phyloP scores from a whole-genome alignment of 2,329 filamentous ascomycete genomes.

The Xylaria arbuscula region DNA sequence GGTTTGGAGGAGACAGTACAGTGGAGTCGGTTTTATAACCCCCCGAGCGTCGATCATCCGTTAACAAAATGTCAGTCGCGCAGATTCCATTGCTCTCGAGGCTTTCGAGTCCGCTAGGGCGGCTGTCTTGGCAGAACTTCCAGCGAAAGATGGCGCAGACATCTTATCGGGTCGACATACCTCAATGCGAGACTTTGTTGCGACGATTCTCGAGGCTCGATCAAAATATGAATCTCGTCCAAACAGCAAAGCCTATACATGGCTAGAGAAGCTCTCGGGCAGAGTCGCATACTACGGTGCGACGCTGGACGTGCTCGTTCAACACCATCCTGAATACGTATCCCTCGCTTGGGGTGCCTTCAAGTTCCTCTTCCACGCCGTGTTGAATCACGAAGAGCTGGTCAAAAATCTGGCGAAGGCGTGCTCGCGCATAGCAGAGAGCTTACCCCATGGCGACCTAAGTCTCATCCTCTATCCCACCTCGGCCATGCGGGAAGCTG shows the following conservation, averaged over 20 bases:
- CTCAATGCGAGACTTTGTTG: background rate
- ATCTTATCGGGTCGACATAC: background rate
- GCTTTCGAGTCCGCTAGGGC: background rate
- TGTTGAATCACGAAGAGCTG: background rate
- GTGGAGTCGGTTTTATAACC: background rate
- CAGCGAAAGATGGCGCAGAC: slow-evolving; percentile 1
- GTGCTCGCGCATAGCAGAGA: background rate
- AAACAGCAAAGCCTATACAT: slow-evolving; percentile 7
- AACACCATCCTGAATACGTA: slow-evolving; percentile 30
- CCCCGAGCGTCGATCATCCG: background rate
- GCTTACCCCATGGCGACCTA: background rate
- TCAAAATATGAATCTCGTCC: slow-evolving; percentile 1
- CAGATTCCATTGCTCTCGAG: background rate
- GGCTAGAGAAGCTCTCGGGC: slow-evolving; percentile 1
- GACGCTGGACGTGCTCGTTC: slow-evolving; percentile 31
- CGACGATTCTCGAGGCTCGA: background rate
- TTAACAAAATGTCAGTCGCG: background rate
- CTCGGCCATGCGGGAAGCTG: background rate
- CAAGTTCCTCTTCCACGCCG: slow-evolving; percentile 21
- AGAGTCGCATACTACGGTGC: background rate
- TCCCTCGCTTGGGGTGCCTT: slow-evolving; percentile 25
- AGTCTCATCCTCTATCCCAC: background rate
- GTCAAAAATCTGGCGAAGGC: background rate
- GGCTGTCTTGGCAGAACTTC: background rate
- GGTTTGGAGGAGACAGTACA: background rate